phyloP scores from a whole-genome alignment of 441 rosid genomes.

The Gossypium laxum region DNA sequence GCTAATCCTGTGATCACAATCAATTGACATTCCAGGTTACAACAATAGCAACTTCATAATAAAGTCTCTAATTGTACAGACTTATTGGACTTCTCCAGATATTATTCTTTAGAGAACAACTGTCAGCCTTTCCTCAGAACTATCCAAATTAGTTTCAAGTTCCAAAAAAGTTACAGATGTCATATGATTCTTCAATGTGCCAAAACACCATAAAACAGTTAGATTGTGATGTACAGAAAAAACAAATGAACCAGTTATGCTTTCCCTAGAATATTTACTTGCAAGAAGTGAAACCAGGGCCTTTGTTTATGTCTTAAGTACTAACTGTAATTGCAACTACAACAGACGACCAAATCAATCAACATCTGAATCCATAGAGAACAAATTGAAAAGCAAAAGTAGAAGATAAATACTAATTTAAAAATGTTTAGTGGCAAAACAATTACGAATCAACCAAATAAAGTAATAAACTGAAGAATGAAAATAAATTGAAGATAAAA shows the following conservation, averaged over 20 bases:
- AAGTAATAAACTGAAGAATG: background rate
- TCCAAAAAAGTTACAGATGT: background rate
- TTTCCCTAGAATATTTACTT: background rate
- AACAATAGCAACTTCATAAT: background rate
- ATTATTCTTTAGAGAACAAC: background rate
- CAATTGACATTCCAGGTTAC: background rate
- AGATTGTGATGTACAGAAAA: background rate
- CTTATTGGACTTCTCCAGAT: background rate
- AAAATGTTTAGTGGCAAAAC: background rate
- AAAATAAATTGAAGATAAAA: background rate
- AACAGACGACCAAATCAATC: background rate
- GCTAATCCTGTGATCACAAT: background rate
- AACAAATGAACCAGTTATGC: background rate
- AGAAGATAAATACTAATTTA: background rate
- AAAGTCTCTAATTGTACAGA: background rate
- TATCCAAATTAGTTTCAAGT: background rate
- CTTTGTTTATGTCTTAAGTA: background rate
- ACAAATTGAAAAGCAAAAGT: background rate
- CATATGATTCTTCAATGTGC: background rate
- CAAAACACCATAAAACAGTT: background rate
- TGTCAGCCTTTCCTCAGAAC: background rate
- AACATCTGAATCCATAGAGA: background rate
- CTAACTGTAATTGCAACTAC: background rate
- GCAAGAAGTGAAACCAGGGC: background rate
- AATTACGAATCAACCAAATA: background rate